These are phyloP conservation scores for Pyricularia grisea DNA, from an alignment of 2,329 filamentous ascomycete species.

Conservation along the genomic window DNA sequence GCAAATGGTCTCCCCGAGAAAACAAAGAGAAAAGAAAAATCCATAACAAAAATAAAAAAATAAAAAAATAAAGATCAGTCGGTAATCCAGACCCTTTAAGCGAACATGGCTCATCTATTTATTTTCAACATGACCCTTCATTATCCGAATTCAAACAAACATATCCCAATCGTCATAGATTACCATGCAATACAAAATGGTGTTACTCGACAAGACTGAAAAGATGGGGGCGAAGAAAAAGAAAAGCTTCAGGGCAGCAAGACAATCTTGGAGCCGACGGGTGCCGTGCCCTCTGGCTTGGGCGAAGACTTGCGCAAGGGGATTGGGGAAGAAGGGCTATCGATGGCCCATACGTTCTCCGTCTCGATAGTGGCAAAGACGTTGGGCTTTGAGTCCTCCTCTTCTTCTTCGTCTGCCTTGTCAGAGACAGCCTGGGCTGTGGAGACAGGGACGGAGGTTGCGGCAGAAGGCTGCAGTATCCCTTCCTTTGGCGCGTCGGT, in stretches of 20 bases:
- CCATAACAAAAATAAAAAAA: no score
- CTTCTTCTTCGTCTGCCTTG: neutral
- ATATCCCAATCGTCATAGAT: neutral
- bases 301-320: neutral
- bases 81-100: neutral
- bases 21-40: neutral
- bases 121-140: neutral
- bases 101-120: neutral
- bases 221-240: neutral
- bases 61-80: neutral
- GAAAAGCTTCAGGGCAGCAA: conserved; percentile 6
- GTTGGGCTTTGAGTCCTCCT: neutral
- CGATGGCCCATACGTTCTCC: conserved; percentile 5
- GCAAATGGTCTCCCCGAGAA: neutral
- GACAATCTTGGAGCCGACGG: conserved; percentile 8
- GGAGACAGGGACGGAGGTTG: neutral
- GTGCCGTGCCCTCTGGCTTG: neutral
- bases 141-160: neutral
- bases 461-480: neutral
- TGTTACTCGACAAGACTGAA: neutral
- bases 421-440: neutral
- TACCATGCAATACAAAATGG: neutral
- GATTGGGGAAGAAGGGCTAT: neutral
- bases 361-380: conserved; percentile 1
- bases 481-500: neutral